phyloP scores from a whole-genome alignment of 2,329 filamentous ascomycete species.

The Purpureocillium takamizusanense region DNA sequence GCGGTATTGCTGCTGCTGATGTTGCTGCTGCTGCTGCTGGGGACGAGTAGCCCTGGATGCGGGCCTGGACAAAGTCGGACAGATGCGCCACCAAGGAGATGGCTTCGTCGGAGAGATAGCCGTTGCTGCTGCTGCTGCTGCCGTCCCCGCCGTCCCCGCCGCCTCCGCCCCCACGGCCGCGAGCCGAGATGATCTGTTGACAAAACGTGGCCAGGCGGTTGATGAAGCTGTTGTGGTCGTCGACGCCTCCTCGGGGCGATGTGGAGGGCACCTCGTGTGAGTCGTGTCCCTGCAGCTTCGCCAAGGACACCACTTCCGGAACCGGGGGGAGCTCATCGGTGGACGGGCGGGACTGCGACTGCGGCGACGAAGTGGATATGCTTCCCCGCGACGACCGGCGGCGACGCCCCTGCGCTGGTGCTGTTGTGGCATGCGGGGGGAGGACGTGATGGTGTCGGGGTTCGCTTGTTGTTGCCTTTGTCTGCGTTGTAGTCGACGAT shows the following conservation, averaged over 20 bases:
- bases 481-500: conserved; percentile 1
- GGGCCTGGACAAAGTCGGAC: conserved; percentile 15
- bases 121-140: conserved; percentile 1
- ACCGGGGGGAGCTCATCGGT: no score
- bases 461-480: no score
- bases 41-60: conserved; percentile 9
- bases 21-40: no score
- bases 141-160: no score
- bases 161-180: no score
- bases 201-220: conserved; percentile 13
- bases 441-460: no score
- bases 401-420: not conserved
- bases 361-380: not conserved
- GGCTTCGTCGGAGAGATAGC: conserved; percentile 10
- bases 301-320: not conserved
- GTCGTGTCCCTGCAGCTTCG: no score
- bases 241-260: no score
- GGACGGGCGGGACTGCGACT: conserved; percentile 2
- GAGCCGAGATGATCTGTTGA: conserved; percentile 13
- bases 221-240: conserved; percentile 12
- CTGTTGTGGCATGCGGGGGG: not conserved
- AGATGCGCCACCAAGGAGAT: conserved; percentile 15
- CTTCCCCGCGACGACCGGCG: no score
- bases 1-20: no score
- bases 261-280: no score